Conservation (phyloP, 2,329 filamentous ascomycete genomes). For the Penicillium sp. region DNA sequence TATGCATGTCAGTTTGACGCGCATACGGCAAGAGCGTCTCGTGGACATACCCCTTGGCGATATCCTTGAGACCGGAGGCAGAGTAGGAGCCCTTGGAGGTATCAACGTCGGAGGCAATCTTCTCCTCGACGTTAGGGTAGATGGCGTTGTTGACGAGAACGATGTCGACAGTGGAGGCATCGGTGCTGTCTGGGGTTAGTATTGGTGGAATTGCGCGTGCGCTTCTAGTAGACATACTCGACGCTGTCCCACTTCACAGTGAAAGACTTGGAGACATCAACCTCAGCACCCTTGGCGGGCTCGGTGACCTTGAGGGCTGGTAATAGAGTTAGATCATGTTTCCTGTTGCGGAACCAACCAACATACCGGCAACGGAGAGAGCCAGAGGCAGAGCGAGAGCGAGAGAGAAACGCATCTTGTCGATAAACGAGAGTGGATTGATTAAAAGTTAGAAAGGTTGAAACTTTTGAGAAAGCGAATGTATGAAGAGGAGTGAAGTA, state of each 20-base stretch:
- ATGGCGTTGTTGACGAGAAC: slow-evolving; percentile 43
- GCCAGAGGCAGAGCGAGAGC: slow-evolving; percentile 29
- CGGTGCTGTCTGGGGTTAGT: slow-evolving; percentile 32
- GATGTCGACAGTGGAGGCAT: slow-evolving; percentile 43
- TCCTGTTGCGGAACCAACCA: background rate
- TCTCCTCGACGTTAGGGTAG: slow-evolving; percentile 35
- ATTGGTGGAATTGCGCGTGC: background rate
- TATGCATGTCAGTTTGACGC: slow-evolving; percentile 3
- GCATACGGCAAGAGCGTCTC: no score
- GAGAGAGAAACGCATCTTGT: slow-evolving; percentile 32
- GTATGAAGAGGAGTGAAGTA: background rate
- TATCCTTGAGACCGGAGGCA: slow-evolving; percentile 30
- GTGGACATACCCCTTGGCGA: slow-evolving; percentile 24
- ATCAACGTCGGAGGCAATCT: slow-evolving; percentile 39
- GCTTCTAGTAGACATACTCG: slow-evolving; percentile 24
- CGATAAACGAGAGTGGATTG: slow-evolving; percentile 5
- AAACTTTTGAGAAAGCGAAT: background rate
- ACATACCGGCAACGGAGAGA: slow-evolving; percentile 31
- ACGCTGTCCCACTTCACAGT: slow-evolving; percentile 44
- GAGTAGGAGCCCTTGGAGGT: slow-evolving; percentile 40
- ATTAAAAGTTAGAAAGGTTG: background rate
- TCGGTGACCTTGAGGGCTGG: slow-evolving; percentile 39
- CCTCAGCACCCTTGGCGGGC: slow-evolving; percentile 32
- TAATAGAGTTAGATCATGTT: background rate
- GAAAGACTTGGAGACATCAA: slow-evolving; percentile 37